These are phyloP conservation scores for Plantago major DNA, from an alignment of 257 asterid genomes.

Conservation along the genomic window DNA sequence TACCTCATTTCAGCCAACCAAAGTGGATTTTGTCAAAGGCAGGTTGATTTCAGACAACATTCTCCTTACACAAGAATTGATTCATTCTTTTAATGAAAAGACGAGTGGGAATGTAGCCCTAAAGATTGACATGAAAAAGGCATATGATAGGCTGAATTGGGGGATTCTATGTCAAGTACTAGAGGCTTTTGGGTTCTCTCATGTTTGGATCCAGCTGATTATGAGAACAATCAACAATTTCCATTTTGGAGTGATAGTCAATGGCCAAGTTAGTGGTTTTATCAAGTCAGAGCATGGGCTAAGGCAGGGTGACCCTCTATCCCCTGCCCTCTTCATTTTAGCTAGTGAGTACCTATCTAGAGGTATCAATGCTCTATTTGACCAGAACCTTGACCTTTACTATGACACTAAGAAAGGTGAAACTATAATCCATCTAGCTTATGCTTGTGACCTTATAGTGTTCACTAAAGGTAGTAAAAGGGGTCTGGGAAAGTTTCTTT, in stretches of 20 bases:
- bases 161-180: background rate
- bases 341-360: background rate
- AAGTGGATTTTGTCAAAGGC: no score
- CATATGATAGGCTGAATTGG: background rate
- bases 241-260: background rate
- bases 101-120: background rate
- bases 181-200: background rate
- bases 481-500: background rate
- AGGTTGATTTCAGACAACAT: no score
- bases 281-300: background rate
- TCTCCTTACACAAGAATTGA: no score
- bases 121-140: background rate
- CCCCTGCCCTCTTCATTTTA: no score
- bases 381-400: background rate
- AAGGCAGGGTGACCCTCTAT: background rate
- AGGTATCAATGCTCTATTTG: background rate
- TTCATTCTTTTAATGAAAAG: no score
- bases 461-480: background rate
- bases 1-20: no score
- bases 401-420: no score
- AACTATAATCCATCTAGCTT: no score
- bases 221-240: background rate
- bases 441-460: background rate
- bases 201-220: background rate
- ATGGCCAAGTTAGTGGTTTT: background rate